phyloP scores from a whole-genome alignment of 2,329 filamentous ascomycete genomes.

The Macroventuria anomochaeta region DNA sequence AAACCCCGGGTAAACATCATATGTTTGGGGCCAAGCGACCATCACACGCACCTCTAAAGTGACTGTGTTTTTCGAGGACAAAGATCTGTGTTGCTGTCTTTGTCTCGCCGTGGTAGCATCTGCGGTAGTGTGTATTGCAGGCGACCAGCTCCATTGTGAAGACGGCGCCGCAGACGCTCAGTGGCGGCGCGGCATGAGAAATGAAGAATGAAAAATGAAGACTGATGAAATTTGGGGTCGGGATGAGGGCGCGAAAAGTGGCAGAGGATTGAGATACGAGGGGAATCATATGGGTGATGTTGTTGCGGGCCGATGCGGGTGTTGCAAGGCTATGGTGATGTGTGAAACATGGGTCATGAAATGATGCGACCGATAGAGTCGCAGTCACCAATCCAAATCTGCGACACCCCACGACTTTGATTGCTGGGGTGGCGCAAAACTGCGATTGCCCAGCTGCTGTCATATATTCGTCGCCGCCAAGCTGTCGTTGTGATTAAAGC shows the following conservation, averaged over 20 bases:
- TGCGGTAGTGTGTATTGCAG: slow-evolving; percentile 27
- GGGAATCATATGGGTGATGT: slow-evolving; percentile 32
- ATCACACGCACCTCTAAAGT: slow-evolving; percentile 12
- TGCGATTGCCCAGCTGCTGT: slow-evolving; percentile 11
- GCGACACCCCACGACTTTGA: slow-evolving; percentile 22
- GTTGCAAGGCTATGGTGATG: slow-evolving; percentile 26
- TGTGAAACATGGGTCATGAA: slow-evolving; percentile 41
- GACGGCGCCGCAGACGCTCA: slow-evolving; percentile 34
- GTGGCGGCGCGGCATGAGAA: slow-evolving; percentile 26
- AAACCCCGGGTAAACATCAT: slow-evolving; percentile 5
- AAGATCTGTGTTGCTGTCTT: slow-evolving; percentile 27
- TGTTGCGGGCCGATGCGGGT: slow-evolving; percentile 20
- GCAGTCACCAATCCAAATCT: slow-evolving; percentile 26
- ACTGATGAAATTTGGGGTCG: no score
- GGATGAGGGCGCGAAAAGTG: slow-evolving; percentile 16
- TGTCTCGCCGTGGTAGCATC: slow-evolving; percentile 32
- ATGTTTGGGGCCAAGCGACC: neutral
- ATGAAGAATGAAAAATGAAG: slow-evolving; percentile 8
- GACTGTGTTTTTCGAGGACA: slow-evolving; percentile 14
- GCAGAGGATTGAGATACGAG: slow-evolving; percentile 13
- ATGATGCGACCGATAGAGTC: slow-evolving; percentile 43
- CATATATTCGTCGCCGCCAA: slow-evolving; percentile 22
- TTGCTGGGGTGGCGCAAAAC: slow-evolving; percentile 10
- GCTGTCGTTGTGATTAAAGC: slow-evolving; percentile 14
- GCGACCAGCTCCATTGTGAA: slow-evolving; percentile 39